These are phyloP conservation scores for Phoenix dactylifera DNA, from an alignment of 176 grass and related monocot genomes.

Conservation along the genomic window DNA sequence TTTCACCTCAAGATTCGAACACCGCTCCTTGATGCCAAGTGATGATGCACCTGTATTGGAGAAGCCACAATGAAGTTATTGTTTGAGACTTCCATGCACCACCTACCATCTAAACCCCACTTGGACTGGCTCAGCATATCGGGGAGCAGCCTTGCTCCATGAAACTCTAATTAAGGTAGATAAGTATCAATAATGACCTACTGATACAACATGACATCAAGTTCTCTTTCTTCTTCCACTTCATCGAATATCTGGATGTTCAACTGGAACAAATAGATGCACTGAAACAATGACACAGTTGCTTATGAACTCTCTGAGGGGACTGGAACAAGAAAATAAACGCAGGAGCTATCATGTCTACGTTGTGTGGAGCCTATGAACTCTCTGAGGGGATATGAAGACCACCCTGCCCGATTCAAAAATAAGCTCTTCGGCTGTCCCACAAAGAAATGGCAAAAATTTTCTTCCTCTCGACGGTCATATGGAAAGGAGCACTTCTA, in stretches of 20 bases:
- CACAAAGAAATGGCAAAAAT: neutral
- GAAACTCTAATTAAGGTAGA: neutral
- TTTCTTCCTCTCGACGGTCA: constrained; percentile 11
- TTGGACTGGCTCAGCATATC: no score
- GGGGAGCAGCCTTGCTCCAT: neutral
- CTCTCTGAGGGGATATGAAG: constrained; percentile 14
- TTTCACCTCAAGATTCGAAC: no score
- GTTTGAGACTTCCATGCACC: neutral
- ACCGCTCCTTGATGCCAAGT: no score
- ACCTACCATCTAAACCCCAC: constrained; percentile 8
- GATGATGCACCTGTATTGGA: constrained; percentile 5
- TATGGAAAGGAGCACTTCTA: constrained; percentile 22
- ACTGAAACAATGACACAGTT: neutral
- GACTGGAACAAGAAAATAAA: no score
- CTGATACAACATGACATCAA: neutral
- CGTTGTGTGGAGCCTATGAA: neutral
- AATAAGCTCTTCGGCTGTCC: neutral
- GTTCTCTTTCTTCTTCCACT: neutral
- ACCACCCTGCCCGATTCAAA: constrained; percentile 6
- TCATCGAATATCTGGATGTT: constrained; percentile 1
- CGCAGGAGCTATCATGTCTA: no score
- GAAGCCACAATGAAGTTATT: neutral
- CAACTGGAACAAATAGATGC: constrained; percentile 7
- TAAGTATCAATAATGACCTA: no score
- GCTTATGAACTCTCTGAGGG: neutral